Conservation (phyloP, 148 eudicot species). For the Diospyros lotus region DNA sequence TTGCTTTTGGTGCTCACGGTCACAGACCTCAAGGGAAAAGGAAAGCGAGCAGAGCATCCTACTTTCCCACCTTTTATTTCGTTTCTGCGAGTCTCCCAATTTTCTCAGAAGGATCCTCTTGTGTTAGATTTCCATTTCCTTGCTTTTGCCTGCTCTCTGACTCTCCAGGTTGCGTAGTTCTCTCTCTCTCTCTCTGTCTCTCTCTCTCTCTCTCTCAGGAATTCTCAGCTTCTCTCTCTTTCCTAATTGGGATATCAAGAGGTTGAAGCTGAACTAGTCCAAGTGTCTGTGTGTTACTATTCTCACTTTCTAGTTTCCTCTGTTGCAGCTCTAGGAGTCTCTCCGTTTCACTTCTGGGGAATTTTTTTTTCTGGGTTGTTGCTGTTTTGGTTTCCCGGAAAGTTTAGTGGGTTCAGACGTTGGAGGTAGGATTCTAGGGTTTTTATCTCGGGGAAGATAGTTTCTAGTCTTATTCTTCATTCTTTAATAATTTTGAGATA, state of each 20-base stretch:
- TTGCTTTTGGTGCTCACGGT: constrained; percentile 4
- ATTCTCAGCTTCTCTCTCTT: constrained; percentile 17
- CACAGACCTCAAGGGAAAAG: constrained; percentile 22
- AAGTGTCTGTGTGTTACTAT: background rate
- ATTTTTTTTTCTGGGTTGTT: constrained; percentile 2
- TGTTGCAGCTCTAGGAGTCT: constrained; percentile 14
- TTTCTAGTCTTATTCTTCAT: background rate
- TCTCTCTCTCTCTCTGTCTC: background rate
- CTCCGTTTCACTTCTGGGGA: background rate
- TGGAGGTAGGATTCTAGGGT: constrained; percentile 16
- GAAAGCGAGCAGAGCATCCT: constrained; percentile 11
- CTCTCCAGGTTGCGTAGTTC: background rate
- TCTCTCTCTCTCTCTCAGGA: background rate
- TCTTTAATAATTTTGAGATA: constrained; percentile 12
- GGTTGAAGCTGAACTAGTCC: constrained; percentile 4
- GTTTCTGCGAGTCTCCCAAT: background rate
- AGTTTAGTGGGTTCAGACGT: constrained; percentile 20
- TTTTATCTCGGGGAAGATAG: background rate
- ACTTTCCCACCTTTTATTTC: constrained; percentile 14
- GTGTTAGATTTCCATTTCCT: constrained; percentile 26
- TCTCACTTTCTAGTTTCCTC: constrained; percentile 11
- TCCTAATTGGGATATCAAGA: constrained; percentile 4
- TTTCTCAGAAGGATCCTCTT: constrained; percentile 12
- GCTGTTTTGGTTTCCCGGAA: constrained; percentile 11
- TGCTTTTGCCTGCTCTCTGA: constrained; percentile 22